Percentiles rank a stretch among this genome's conserved stretches.
These are phyloP conservation scores for Cicer arietinum DNA, from an alignment of 306 rosid genomes.

Conservation along the genomic window DNA sequence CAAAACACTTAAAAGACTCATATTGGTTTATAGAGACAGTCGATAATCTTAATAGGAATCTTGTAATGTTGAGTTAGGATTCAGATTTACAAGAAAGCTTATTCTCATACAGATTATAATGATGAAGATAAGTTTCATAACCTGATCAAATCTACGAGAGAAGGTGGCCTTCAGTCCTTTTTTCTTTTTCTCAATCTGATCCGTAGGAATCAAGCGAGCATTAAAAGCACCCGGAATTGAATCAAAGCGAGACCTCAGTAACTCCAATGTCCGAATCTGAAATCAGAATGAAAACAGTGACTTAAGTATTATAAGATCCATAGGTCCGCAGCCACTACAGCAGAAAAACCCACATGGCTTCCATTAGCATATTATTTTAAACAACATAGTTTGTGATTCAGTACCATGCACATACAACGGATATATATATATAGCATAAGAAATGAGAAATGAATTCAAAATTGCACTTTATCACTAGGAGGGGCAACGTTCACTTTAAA, in stretches of 20 bases:
- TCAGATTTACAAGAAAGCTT: background rate
- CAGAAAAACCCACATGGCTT: conserved; percentile 28
- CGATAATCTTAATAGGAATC: too few relatives aligned
- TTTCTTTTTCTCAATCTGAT: conserved; percentile 58
- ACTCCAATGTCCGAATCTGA: conserved; percentile 88
- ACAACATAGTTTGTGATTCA: background rate
- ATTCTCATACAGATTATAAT: conserved; percentile 13
- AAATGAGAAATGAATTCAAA: conserved; percentile 27
- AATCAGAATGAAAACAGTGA: conserved; percentile 45
- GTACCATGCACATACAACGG: conserved; percentile 16
- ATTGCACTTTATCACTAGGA: conserved; percentile 21
- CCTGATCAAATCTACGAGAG: conserved; percentile 79
- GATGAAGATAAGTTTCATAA: conserved; percentile 48
- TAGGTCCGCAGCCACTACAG: conserved; percentile 35
- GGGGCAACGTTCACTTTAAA: conserved; percentile 2
- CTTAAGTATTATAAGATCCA: conserved; percentile 35
- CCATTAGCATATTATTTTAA: conserved; percentile 23
- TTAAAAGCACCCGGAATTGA: conserved; percentile 93
- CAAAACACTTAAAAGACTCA: too few relatives aligned
- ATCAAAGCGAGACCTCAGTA: conserved; percentile 83
- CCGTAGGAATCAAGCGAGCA: conserved; percentile 72
- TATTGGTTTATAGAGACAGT: too few relatives aligned
- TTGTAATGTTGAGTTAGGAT: too few relatives aligned
- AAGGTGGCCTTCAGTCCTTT: conserved; percentile 71
- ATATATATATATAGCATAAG: conserved; percentile 8